Evolutionary conservation across 108 stramenopile genomes (phyloP).

Genomic region (Mayamaea pseudoterrestris): DNA sequence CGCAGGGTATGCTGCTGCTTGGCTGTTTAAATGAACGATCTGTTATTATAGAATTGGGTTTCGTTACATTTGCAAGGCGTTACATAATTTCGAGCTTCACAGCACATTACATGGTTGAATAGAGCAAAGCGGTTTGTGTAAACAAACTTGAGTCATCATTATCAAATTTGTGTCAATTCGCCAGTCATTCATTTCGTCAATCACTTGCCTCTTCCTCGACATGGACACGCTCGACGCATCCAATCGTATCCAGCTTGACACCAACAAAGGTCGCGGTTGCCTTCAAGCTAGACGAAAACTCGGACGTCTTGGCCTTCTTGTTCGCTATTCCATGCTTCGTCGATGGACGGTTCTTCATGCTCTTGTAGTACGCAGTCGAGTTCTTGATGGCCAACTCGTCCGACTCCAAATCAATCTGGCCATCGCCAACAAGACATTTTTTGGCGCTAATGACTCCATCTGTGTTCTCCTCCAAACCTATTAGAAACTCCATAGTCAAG

Average conservation of each 20-base stretch:
- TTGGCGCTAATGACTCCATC: constrained; percentile 44
- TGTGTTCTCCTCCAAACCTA: constrained; percentile 38
- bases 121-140: too few species aligned
- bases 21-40: too few species aligned
- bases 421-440: constrained; percentile 60
- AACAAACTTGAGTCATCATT: too few species aligned
- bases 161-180: too few species aligned
- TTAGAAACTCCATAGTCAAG: constrained; percentile 40
- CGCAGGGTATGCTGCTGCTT: too few species aligned
- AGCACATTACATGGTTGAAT: too few species aligned
- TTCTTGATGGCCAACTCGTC: constrained; percentile 47
- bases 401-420: constrained; percentile 59
- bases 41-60: too few species aligned
- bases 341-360: constrained; percentile 8
- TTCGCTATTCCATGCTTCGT: not conserved
- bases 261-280: not conserved
- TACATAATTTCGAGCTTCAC: too few species aligned
- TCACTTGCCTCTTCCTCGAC: not conserved
- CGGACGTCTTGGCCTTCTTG: not conserved
- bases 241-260: not conserved
- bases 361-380: constrained; percentile 24
- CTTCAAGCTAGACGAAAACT: too few species aligned
- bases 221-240: not conserved
- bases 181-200: not conserved
- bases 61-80: too few species aligned